Percentiles rank a stretch among this genome's conserved stretches.
Evolutionary conservation across 2,329 filamentous ascomycete species (phyloP).

Genomic region (Fusarium circinatum): DNA sequence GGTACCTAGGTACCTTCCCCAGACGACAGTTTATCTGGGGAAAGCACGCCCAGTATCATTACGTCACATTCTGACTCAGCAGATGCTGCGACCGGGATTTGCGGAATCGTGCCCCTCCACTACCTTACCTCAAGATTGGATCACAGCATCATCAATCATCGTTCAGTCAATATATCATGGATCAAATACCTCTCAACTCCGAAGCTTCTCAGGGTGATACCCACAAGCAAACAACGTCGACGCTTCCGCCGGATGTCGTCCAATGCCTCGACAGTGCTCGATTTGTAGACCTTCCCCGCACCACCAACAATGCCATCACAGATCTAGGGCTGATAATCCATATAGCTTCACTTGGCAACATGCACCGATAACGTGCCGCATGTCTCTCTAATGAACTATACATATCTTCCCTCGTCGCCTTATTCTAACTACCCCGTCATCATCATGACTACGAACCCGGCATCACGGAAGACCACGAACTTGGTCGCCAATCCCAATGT

Average conservation of each 20-base stretch:
- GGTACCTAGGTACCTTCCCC: slow-evolving; percentile 40
- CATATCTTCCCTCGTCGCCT: slow-evolving; percentile 85
- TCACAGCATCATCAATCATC: slow-evolving; percentile 25
- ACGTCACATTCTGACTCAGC: slow-evolving; percentile 33
- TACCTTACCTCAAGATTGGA: background rate
- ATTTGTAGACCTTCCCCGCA: slow-evolving; percentile 72
- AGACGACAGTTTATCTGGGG: slow-evolving; percentile 33
- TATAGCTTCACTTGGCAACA: slow-evolving; percentile 92
- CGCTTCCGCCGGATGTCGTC: slow-evolving; percentile 84
- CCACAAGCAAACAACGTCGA: slow-evolving; percentile 73
- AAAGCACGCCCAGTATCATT: background rate
- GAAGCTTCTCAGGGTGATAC: slow-evolving; percentile 79
- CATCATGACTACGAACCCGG: slow-evolving; percentile 89
- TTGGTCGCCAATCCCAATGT: slow-evolving; percentile 86
- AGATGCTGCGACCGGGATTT: slow-evolving; percentile 11
- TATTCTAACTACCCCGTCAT: slow-evolving; percentile 81
- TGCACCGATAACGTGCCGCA: slow-evolving; percentile 85
- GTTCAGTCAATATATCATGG: slow-evolving; percentile 51
- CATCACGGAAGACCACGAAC: slow-evolving; percentile 83
- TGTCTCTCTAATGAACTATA: slow-evolving; percentile 99
- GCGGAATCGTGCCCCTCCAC: slow-evolving; percentile 31
- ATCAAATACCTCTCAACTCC: slow-evolving; percentile 77
- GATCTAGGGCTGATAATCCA: slow-evolving; percentile 10
- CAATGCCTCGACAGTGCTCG: slow-evolving; percentile 93
- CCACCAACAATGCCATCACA: slow-evolving; percentile 13